Base-by-base conservation (phyloP, 139 green algal species). In the Pleodorina starrii region DNA sequence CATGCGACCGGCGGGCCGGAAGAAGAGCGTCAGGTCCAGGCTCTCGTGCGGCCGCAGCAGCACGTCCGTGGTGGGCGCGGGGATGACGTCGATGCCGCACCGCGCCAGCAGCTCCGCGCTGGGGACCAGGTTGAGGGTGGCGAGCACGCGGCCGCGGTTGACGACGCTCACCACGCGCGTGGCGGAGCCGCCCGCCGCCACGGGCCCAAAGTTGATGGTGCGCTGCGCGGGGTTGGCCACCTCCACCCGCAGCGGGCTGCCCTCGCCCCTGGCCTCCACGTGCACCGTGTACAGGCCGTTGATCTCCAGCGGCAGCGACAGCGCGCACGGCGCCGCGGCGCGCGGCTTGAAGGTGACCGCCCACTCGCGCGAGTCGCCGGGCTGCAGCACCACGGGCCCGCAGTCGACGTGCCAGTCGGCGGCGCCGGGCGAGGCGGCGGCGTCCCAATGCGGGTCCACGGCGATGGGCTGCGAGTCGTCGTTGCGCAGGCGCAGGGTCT, bases 201-300 rank as follows among this genome's bases (percentile, higher is more conserved):
- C 90, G 50, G 90, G 76, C 12, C 96, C 96, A 85, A 98, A 95
- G 71, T 92, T 93, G 59, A 98, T 48, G 23, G 79, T 60, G 19
- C 85, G 77, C 42, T 96, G 90, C 23, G 88, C 83, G 36, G 93
- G 91, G 73, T 97, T 94, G 29, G 72, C 92, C 29, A 96, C 79
- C 86, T 97, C 95, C 36, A 98, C 63, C 5, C 77, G 85, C 71
- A 98, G 75, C 3, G 90, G 93, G 21, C 90, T 85, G 72, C 94
- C 95, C 85, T 97, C 95, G 32, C 92, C 93, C 69, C 60, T 90
- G 59, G 96, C 27, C 43, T 89, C 74, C 16, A 98, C 92, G 60
- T 93, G 89, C 54, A 97, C 79, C 5, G 91, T 95, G 93, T 94
- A 97, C 11, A 98, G 92, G 21, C 95, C 95, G 78, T 97, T 97